Conservation (phyloP, 495 filamentous ascomycete genomes). For the Penicillium lagena region DNA sequence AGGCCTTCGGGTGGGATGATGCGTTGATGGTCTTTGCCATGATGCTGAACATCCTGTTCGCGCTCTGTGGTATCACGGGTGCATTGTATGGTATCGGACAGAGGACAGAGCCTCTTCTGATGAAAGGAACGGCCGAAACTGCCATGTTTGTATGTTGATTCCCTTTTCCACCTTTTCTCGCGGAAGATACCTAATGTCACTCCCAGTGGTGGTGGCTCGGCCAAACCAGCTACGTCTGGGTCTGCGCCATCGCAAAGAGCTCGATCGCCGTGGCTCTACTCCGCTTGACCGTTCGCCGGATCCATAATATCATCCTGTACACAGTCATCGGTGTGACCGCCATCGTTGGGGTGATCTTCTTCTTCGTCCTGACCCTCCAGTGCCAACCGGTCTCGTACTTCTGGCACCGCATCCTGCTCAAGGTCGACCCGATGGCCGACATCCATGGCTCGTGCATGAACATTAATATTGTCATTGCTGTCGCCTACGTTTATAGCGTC, state of each 20-base stretch:
- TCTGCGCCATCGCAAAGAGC: constrained; percentile 26
- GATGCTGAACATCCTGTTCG: constrained; percentile 36
- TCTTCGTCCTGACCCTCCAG: constrained; percentile 34
- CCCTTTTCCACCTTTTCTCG: neutral
- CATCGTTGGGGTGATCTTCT: constrained; percentile 25
- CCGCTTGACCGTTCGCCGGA: constrained; percentile 24
- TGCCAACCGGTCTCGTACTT: constrained; percentile 35
- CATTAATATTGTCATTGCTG: constrained; percentile 19
- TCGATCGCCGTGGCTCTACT: constrained; percentile 37
- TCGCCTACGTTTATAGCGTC: constrained; percentile 38
- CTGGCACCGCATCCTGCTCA: constrained; percentile 24
- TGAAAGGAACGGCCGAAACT: constrained; percentile 18
- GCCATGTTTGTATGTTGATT: constrained; percentile 36
- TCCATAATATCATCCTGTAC: constrained; percentile 24
- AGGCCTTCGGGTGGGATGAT: constrained; percentile 42
- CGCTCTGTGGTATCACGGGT: constrained; percentile 32
- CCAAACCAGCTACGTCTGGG: constrained; percentile 30
- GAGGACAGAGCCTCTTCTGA: constrained; percentile 8
- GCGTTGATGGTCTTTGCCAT: constrained; percentile 34
- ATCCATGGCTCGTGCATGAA: constrained; percentile 26
- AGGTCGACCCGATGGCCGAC: neutral
- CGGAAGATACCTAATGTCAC: constrained; percentile 1
- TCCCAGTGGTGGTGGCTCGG: constrained; percentile 38
- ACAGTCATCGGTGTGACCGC: constrained; percentile 22
- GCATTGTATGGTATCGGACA: constrained; percentile 31